phyloP scores from a whole-genome alignment of 2,329 filamentous ascomycete species.

The Venturiaceae sp. region DNA sequence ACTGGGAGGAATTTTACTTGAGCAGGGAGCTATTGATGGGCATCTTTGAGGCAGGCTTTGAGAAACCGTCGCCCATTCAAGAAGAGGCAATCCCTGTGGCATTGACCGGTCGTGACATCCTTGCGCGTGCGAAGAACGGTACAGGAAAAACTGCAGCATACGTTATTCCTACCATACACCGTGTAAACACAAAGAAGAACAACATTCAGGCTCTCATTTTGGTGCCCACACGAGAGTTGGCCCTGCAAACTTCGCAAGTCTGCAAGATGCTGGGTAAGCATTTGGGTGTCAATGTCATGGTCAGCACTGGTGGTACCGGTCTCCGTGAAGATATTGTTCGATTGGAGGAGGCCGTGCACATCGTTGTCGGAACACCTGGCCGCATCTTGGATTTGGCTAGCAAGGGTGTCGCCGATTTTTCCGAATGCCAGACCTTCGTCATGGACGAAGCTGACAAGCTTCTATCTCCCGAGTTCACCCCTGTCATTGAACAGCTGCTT shows the following conservation, averaged over 20 bases:
- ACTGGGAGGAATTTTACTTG: slow-evolving; percentile 94
- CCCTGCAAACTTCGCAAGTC: slow-evolving; percentile 96
- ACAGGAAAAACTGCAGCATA: slow-evolving; percentile 98
- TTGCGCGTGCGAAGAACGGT: slow-evolving; percentile 95
- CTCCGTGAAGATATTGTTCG: slow-evolving; percentile 95
- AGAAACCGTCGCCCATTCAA: slow-evolving; percentile 97
- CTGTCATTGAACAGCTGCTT: slow-evolving; percentile 91
- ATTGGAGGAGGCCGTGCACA: slow-evolving; percentile 87
- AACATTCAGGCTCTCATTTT: slow-evolving; percentile 96
- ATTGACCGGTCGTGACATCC: slow-evolving; percentile 85
- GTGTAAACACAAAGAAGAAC: slow-evolving; percentile 90
- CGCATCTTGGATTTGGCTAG: slow-evolving; percentile 92
- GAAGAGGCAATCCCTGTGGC: slow-evolving; percentile 98
- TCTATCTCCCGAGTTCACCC: slow-evolving; percentile 91
- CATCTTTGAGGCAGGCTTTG: slow-evolving; percentile 97
- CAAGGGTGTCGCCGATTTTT: slow-evolving; percentile 92
- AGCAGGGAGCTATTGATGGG: slow-evolving; percentile 96
- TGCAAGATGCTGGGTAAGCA: slow-evolving; percentile 98
- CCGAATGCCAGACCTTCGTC: slow-evolving; percentile 94
- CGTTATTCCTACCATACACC: slow-evolving; percentile 88
- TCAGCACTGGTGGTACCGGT: slow-evolving; percentile 91
- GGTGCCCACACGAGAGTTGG: slow-evolving; percentile 92
- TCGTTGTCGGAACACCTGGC: slow-evolving; percentile 94
- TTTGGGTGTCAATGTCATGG: slow-evolving; percentile 96
- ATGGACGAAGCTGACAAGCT: slow-evolving; percentile 99